These are phyloP conservation scores for Ascochyta lentis DNA, from an alignment of 2,329 filamentous ascomycete species.

Conservation along the genomic window DNA sequence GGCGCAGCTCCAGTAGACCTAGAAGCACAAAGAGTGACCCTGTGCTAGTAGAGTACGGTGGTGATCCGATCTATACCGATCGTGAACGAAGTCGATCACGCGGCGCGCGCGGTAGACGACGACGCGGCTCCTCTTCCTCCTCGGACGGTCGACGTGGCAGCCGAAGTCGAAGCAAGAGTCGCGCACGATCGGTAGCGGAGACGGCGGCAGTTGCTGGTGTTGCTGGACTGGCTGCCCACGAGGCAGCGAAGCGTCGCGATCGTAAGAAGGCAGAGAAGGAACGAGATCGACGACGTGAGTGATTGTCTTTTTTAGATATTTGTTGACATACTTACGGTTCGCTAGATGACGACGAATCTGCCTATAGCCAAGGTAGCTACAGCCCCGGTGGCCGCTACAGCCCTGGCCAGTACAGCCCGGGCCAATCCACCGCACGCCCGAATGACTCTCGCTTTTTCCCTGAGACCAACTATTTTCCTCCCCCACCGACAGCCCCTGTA, in stretches of 20 bases:
- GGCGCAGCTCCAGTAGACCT: constrained; percentile 45
- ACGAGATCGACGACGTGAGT: constrained; percentile 59
- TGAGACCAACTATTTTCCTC: constrained; percentile 57
- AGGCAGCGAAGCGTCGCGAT: constrained; percentile 63
- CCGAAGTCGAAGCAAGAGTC: constrained; percentile 55
- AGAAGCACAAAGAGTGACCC: constrained; percentile 55
- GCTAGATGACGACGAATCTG: constrained; percentile 45
- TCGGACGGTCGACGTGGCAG: constrained; percentile 48
- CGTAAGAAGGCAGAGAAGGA: constrained; percentile 62
- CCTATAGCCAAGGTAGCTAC: constrained; percentile 45
- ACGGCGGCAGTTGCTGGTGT: constrained; percentile 65
- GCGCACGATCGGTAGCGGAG: constrained; percentile 59
- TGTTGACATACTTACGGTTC: constrained; percentile 27
- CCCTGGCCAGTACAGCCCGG: constrained; percentile 29
- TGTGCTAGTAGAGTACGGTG: constrained; percentile 69
- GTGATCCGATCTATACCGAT: constrained; percentile 66
- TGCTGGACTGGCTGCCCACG: constrained; percentile 63
- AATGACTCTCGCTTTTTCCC: constrained; percentile 53
- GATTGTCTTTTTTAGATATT: constrained; percentile 3
- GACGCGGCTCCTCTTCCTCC: constrained; percentile 52
- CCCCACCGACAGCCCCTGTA: constrained; percentile 50
- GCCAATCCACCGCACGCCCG: constrained; percentile 42
- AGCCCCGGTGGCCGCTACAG: constrained; percentile 31
- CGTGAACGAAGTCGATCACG: constrained; percentile 37
- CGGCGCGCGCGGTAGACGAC: constrained; percentile 47